phyloP scores from a whole-genome alignment of 2,329 filamentous ascomycete genomes.

The Fusarium setosum region DNA sequence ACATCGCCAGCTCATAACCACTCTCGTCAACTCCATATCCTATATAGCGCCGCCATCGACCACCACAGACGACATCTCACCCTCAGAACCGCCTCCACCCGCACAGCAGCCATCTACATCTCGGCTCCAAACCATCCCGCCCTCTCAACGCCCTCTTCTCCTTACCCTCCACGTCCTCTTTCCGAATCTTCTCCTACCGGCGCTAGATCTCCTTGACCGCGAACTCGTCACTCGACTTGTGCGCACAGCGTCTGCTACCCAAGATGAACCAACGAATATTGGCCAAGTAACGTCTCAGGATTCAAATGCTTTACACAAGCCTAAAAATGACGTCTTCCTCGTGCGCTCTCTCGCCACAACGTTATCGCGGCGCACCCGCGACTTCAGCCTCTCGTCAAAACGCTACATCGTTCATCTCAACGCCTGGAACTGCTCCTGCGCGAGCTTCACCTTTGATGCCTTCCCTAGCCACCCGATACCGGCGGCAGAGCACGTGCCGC shows the following conservation, averaged over 20 bases:
- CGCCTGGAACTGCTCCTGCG: slow-evolving; percentile 92
- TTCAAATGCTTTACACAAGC: slow-evolving; percentile 32
- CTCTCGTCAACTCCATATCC: slow-evolving; percentile 58
- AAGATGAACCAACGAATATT: not conserved
- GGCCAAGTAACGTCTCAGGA: not conserved
- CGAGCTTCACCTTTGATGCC: slow-evolving; percentile 81
- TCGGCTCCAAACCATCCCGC: slow-evolving; percentile 29
- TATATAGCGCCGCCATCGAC: slow-evolving; percentile 22
- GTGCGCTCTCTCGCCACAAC: slow-evolving; percentile 69
- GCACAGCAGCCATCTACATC: slow-evolving; percentile 30
- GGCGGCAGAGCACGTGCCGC: not conserved
- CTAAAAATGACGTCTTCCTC: slow-evolving; percentile 61
- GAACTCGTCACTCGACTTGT: slow-evolving; percentile 71
- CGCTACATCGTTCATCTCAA: slow-evolving; percentile 77
- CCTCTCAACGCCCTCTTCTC: slow-evolving; percentile 66
- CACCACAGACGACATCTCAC: slow-evolving; percentile 1
- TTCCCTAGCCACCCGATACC: slow-evolving; percentile 57
- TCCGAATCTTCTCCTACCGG: slow-evolving; percentile 82
- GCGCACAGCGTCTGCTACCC: not conserved
- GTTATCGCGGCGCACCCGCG: slow-evolving; percentile 37
- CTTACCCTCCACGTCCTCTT: slow-evolving; percentile 88
- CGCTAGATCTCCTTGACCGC: slow-evolving; percentile 88
- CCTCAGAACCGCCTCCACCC: slow-evolving; percentile 13
- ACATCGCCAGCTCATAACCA: slow-evolving; percentile 59
- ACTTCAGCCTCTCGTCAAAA: slow-evolving; percentile 25